Base-by-base conservation (phyloP, 768 basidiomycete species). In the Cystofilobasidium capitatum region DNA sequence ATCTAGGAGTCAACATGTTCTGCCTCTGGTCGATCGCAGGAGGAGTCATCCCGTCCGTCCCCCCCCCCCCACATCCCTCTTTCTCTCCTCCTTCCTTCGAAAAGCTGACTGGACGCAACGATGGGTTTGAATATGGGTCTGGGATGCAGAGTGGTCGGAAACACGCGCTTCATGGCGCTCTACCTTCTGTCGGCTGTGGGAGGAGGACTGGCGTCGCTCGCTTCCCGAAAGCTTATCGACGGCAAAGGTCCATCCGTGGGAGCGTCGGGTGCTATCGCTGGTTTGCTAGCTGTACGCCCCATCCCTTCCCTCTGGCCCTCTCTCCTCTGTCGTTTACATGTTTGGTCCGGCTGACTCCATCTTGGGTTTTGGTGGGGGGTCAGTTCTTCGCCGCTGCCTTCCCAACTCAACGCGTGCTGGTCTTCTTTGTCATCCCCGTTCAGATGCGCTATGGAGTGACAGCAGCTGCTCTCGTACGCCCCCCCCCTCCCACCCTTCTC, bases 1-100 rank as follows among this genome's bases (percentile, higher is more conserved):
- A 55, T n/a, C 51, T 55, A 26, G 51, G 29, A 14, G 5, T 55
- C 51, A 55, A 55, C 51, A 55, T 55, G 51, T 33, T 55, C 8
- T 29, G 26, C 51, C 51, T 55, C 29, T 3, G 3, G 29, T 13
- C 3, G 29, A 33, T 55, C 29, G 51, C 5, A 7, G 12, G 31
- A 31, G 51, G 29, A 14, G 26, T 33, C 14, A 55, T 55, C 29
- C 31, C 51, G 51, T 55, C 16, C 51, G 31, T 33, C 29, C 24
- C n/a, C n/a, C n/a, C n/a, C n/a, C n/a, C n/a, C n/a, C n/a, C n/a
- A n/a, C n/a, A n/a, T 42, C 40, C 49, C 9, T 54, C 49, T 26
- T 31, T 31, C 6, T 26, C 26, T 54, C 20, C 45, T 12, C 13
- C 45, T 49, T 49, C 13, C 13, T n/a, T n/a, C n/a, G n/a, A n/a